Conservation (phyloP, 208 protist genomes). For the Wallacemonas sp. region DNA sequence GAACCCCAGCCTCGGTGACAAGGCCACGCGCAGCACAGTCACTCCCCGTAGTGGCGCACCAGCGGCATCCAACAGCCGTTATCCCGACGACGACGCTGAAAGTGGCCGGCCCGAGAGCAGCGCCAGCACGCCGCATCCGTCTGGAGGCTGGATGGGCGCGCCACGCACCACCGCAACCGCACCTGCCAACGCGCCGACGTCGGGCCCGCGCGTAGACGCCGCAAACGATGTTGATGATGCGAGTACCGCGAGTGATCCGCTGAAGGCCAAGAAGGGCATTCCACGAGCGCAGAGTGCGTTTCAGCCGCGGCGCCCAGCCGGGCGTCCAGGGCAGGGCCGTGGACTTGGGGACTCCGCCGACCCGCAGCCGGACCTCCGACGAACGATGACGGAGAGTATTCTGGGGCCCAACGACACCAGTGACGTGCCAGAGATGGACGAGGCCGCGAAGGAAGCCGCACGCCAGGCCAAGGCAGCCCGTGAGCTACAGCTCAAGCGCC, state of each 20-base stretch:
- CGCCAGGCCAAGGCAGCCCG: constrained; percentile 16
- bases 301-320: not conserved
- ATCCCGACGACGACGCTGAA: too few species aligned
- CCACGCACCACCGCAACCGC: not conserved
- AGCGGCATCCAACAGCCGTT: too few species aligned
- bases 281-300: not conserved
- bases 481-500: constrained; percentile 3
- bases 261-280: not conserved
- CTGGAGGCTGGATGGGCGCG: constrained; percentile 5
- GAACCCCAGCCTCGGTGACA: not conserved
- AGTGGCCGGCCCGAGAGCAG: too few species aligned
- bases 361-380: constrained; percentile 1
- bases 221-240: not conserved
- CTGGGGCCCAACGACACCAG: not conserved
- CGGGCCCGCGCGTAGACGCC: too few species aligned
- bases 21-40: not conserved
- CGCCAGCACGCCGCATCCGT: not conserved
- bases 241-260: not conserved
- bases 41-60: not conserved
- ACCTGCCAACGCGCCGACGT: too few species aligned
- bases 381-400: not conserved
- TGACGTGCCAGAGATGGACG: constrained; percentile 13
- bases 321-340: not conserved
- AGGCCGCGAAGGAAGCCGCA: constrained; percentile 16
- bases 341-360: too few species aligned